phyloP scores from a whole-genome alignment of 106 monocot species.

The Hemerocallis citrina region DNA sequence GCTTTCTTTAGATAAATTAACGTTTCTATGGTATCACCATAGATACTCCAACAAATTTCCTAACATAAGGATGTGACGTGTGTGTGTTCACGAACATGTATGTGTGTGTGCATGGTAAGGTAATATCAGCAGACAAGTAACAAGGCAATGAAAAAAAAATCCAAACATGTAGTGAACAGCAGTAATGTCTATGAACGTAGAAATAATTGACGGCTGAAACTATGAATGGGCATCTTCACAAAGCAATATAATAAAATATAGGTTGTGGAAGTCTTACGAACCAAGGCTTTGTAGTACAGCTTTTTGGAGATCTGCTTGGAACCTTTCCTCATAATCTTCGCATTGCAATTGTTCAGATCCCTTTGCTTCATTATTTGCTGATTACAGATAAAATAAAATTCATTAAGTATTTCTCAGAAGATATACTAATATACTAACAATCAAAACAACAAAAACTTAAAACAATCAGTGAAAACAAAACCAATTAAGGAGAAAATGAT shows the following conservation, averaged over 20 bases:
- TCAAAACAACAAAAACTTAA: no score
- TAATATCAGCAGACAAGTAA: background rate
- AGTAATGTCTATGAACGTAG: background rate
- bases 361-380: slow-evolving; percentile 29
- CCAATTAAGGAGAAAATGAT: no score
- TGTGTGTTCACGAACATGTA: background rate
- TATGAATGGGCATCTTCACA: background rate
- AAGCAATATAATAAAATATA: background rate
- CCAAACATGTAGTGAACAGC: background rate
- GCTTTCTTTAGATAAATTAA: no score
- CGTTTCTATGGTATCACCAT: no score
- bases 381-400: background rate
- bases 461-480: no score
- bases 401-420: background rate
- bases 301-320: slow-evolving; percentile 45
- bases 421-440: no score
- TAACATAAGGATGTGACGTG: no score
- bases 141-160: background rate
- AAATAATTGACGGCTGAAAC: background rate
- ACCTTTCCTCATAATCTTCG: slow-evolving; percentile 49
- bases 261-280: slow-evolving; percentile 16
- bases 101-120: background rate
- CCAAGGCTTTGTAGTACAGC: slow-evolving; percentile 64
- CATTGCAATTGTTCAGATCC: slow-evolving; percentile 11
- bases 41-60: no score